Evolutionary conservation across 1,284 basidiomycete species (phyloP), one percentile per base, ranked within the genome.

Genomic region (Porogramme epimiltina): DNA sequence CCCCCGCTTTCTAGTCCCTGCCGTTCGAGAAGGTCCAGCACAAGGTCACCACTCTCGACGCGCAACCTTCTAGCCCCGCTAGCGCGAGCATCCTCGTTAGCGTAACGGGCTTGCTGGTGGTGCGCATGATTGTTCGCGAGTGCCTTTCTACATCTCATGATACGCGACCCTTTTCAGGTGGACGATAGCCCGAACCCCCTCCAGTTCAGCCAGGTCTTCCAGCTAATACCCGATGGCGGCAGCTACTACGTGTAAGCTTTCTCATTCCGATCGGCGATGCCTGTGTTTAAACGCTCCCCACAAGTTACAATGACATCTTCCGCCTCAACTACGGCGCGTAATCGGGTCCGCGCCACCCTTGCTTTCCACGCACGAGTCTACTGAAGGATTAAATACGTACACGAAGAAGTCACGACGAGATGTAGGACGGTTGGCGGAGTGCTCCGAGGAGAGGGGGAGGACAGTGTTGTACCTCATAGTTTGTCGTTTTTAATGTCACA

Each of bases 151-250:
- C 24, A 31, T 33, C 28, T 25, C n/a, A n/a, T n/a, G 19, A 39
- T 18, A 19, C 23, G 55, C 28, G 43, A 55, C 52, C 47, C 45
- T 15, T 45, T 47, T 20, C 28, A 92, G 92, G 82, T 96, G 58
- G 94, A 95, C 58, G 91, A 89, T 63, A 80, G 78, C 60, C 51
- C 72, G 51, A 90, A 92, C 65, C 83, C 91, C n/a, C 75, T 98
- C 54, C 85, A 85, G 65, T 98, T 92, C 79, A 90, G 86, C 60
- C 94, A 97, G 72, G 76, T 87, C 54, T 99, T 98, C 84, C 93
- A 95, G 60, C 84, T 98, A 45, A 80, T 91, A 54, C 89, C 85
- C 26, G 93, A 97, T 20, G 82, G 76, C 16, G 70, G 65, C 24
- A 84, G 82, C 61, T 98, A 92, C 80, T 98, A 88, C 70, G 91